Percentiles rank a stretch among this genome's conserved stretches.
These are phyloP conservation scores for Citrullus mucosospermus DNA, from an alignment of 306 rosid species.

Conservation along the genomic window DNA sequence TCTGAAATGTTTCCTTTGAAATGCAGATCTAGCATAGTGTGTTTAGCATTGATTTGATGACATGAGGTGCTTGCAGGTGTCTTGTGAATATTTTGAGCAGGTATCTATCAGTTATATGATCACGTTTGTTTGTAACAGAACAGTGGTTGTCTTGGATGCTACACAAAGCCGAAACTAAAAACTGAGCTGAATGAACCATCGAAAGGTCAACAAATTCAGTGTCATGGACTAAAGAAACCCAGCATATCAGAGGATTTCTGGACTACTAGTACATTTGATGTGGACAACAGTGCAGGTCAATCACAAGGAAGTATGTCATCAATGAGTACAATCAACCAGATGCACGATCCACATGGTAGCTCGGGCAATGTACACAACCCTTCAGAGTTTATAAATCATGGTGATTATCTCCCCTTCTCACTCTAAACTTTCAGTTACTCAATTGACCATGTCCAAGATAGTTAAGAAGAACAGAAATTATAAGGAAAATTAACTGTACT, in stretches of 20 bases:
- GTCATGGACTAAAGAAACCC: slow-evolving; percentile 28
- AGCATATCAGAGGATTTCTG: slow-evolving; percentile 68
- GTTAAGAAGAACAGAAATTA: not conserved
- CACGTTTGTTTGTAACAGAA: slow-evolving; percentile 77
- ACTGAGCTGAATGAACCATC: slow-evolving; percentile 28
- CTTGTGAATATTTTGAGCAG: not conserved
- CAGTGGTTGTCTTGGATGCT: slow-evolving; percentile 96
- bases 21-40: not conserved
- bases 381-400: slow-evolving; percentile 69
- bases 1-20: not conserved
- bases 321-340: slow-evolving; percentile 54
- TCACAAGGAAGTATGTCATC: slow-evolving; percentile 91
- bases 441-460: not conserved
- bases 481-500: not conserved
- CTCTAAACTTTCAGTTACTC: not conserved
- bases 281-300: slow-evolving; percentile 84
- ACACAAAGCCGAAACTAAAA: slow-evolving; percentile 30
- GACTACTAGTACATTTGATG: slow-evolving; percentile 86
- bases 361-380: slow-evolving; percentile 35
- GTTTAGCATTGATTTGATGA: not conserved
- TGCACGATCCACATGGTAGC: slow-evolving; percentile 37
- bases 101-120: slow-evolving; percentile 42
- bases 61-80: slow-evolving; percentile 14
- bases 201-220: slow-evolving; percentile 17
- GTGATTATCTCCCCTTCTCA: slow-evolving; percentile 18